A percentile compares a stretch with the other conserved stretches of the same genome.
These are phyloP conservation scores for Physcia stellaris DNA, from an alignment of 495 filamentous ascomycete genomes.

Conservation along the genomic window DNA sequence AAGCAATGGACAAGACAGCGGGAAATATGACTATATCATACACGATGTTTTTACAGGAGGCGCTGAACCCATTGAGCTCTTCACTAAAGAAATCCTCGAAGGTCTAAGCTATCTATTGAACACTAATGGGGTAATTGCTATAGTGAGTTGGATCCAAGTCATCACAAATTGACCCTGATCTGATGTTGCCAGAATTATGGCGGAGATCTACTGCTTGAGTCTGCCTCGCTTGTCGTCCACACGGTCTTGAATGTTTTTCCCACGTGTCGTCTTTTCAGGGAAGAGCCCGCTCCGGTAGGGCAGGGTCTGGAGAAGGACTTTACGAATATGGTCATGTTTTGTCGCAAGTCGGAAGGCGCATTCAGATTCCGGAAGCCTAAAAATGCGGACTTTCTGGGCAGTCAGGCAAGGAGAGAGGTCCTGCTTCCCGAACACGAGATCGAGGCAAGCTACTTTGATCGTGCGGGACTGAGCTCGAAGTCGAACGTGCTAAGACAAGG, in stretches of 20 bases:
- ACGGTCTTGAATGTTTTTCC: slow-evolving; percentile 65
- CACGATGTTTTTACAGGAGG: slow-evolving; percentile 99
- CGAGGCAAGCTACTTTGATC: slow-evolving; percentile 31
- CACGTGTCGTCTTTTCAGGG: slow-evolving; percentile 71
- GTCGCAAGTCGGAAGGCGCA: slow-evolving; percentile 28
- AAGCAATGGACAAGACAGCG: slow-evolving; percentile 23
- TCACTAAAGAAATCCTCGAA: slow-evolving; percentile 70
- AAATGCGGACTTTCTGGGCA: slow-evolving; percentile 55
- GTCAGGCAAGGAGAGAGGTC: slow-evolving; percentile 49
- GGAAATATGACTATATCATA: slow-evolving; percentile 76
- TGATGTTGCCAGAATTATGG: slow-evolving; percentile 66
- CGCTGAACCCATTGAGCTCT: slow-evolving; percentile 75
- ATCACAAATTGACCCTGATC: background rate
- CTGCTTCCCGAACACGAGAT: slow-evolving; percentile 66
- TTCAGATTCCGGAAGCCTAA: slow-evolving; percentile 57
- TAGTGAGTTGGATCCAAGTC: slow-evolving; percentile 42
- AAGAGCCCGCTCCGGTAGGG: slow-evolving; percentile 40
- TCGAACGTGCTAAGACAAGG: slow-evolving; percentile 37
- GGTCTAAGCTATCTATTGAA: slow-evolving; percentile 56
- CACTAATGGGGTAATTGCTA: slow-evolving; percentile 72
- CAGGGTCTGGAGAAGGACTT: slow-evolving; percentile 45
- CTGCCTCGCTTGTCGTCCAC: slow-evolving; percentile 54
- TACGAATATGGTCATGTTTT: slow-evolving; percentile 74
- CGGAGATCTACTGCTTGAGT: slow-evolving; percentile 67
- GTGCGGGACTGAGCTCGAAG: slow-evolving; percentile 21